Conservation (phyloP, 169 alveolate species). For the Eimeria sp. region DNA sequence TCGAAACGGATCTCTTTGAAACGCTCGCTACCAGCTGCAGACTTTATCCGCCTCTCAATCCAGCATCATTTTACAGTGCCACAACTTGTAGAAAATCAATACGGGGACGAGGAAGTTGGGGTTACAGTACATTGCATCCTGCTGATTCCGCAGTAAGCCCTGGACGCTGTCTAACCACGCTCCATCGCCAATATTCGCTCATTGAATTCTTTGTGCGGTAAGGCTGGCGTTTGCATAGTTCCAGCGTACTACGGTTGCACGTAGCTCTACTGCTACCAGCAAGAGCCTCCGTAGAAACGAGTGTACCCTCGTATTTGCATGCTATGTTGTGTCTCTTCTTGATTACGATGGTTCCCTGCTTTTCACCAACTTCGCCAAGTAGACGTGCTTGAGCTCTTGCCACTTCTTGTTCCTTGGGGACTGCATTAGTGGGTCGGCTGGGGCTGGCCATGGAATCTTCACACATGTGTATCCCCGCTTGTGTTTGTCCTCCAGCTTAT, state of each 20-base stretch:
- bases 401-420: neutral
- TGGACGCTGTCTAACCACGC: neutral
- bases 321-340: no score
- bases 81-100: no score
- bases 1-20: no score
- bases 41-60: no score
- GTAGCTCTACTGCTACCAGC: neutral
- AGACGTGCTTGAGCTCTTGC: neutral
- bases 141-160: neutral
- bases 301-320: neutral
- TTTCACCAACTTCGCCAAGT: neutral
- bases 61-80: no score
- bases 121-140: neutral
- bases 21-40: no score
- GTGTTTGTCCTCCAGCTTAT: neutral
- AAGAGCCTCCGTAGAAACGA: neutral
- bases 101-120: no score
- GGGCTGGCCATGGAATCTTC: neutral
- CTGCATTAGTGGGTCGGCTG: neutral
- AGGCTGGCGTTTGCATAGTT: neutral
- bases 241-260: neutral
- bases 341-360: neutral
- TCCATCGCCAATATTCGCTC: neutral
- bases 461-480: neutral
- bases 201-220: neutral